These are phyloP conservation scores for Yamagishiella unicocca DNA, from an alignment of 139 green algal genomes.

Conservation along the genomic window DNA sequence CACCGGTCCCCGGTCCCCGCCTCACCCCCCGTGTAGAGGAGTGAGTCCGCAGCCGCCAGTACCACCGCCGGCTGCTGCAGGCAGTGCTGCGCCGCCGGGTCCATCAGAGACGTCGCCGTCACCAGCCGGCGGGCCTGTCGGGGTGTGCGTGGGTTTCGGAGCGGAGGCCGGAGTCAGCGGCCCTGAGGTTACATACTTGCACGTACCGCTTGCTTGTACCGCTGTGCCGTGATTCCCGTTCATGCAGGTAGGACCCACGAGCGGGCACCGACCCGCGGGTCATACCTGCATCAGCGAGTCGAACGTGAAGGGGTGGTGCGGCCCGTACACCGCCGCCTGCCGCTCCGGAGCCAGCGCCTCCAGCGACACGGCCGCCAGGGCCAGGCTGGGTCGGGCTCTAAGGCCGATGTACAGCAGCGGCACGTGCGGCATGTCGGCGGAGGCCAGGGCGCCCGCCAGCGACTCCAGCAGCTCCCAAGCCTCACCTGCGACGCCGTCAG, in stretches of 20 bases:
- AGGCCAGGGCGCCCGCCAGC: slow-evolving; percentile 1
- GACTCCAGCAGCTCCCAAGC: slow-evolving; percentile 45
- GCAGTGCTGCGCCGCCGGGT: not conserved
- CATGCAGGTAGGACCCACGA: not conserved
- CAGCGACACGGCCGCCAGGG: slow-evolving; percentile 17
- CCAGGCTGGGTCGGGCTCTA: slow-evolving; percentile 15
- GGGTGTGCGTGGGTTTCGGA: not conserved
- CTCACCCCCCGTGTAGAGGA: slow-evolving; percentile 8
- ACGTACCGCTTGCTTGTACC: too few species aligned
- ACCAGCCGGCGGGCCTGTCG: slow-evolving; percentile 27
- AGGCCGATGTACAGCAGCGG: slow-evolving; percentile 3
- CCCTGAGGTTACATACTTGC: too few species aligned
- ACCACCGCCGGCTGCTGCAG: slow-evolving; percentile 16
- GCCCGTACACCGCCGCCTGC: slow-evolving; percentile 30
- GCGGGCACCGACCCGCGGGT: not conserved
- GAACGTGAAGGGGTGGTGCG: slow-evolving; percentile 43
- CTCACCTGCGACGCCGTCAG: slow-evolving; percentile 12
- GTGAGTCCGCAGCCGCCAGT: slow-evolving; percentile 2
- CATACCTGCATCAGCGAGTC: slow-evolving; percentile 27
- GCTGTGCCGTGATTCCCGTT: too few species aligned
- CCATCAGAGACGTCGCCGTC: not conserved
- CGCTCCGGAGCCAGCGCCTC: slow-evolving; percentile 18
- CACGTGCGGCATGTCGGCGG: not conserved
- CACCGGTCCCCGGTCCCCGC: not conserved
- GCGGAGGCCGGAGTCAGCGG: not conserved